Base-by-base conservation (phyloP, 495 filamentous ascomycete species). In the Xylaria nigripes region DNA sequence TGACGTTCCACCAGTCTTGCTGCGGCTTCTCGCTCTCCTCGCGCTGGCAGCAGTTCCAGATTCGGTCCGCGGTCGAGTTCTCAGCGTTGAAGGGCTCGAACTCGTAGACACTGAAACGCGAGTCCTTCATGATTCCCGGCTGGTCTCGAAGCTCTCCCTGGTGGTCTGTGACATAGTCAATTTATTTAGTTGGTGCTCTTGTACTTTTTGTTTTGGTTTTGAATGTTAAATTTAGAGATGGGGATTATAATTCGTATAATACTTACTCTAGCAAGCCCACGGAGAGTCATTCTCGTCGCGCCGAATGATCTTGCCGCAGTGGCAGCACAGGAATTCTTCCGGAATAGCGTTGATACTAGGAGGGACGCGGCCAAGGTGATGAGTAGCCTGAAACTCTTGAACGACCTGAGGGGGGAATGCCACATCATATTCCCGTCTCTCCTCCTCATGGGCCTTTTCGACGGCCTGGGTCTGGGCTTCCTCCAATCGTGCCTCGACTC, bases 261-360 rank as follows among this genome's bases (percentile, higher is more conserved):
- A 48, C 44, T 8, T 48, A 48, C 51, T 54, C 51, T 54, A 48
- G 43, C 51, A 54, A n/a, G 41, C 44, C 32, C 30, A 47, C 10
- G 44, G 30, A 48, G 27, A n/a, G 15, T 8, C 8, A 23, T 54
- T 54, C 21, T 48, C 51, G 22, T 54, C 45, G 16, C 34, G 15
- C 51, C 41, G 41, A 10, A 48, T 44, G 2, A 22, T 12, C 8
- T 25, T 13, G 1, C 12, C 7, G 19, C 51, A 54, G 43, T 54
- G 51, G 43, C 24, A 25, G 41, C 51, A 54, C 3, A 9, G 1
- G 24, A 51, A 44, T 19, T 51, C 50, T 5, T 21, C 40, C 5
- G 40, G 50, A 1, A 51, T 15, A 2, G n/a, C 40, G 15, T 18
- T 34, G 6, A 23, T 24, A 29, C 23, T 9, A 2, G 50, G 41